These are phyloP conservation scores for Rhododendron simsii DNA, from an alignment of 148 eudicot genomes.

Conservation along the genomic window DNA sequence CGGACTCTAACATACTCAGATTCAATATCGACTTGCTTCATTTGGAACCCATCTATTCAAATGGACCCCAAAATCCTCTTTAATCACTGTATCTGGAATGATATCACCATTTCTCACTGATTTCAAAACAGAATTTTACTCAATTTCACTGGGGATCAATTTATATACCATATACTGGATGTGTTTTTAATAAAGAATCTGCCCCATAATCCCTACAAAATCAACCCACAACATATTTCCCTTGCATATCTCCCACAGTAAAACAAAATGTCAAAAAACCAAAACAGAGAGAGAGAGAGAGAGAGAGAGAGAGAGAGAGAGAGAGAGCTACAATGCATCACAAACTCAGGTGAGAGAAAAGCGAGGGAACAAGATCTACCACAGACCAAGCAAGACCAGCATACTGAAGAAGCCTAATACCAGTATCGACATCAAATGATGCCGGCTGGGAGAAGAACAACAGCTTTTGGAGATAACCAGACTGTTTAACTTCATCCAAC, in stretches of 20 bases:
- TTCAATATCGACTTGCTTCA: background rate
- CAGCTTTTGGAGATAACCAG: conserved; percentile 59
- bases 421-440: conserved; percentile 86
- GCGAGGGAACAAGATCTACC: conserved; percentile 91
- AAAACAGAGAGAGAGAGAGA: background rate
- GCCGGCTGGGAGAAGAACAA: conserved; percentile 52
- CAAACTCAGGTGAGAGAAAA: conserved; percentile 62
- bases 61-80: background rate
- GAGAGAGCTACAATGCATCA: conserved; percentile 23
- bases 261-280: background rate
- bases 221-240: background rate
- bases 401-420: conserved; percentile 85
- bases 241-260: background rate
- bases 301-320: too few species aligned
- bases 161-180: background rate
- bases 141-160: background rate
- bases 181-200: background rate
- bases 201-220: background rate
- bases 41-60: background rate
- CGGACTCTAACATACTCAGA: background rate
- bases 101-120: background rate
- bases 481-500: conserved; percentile 41
- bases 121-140: background rate
- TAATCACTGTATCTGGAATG: background rate
- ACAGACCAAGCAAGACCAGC: conserved; percentile 98